Base-by-base conservation (phyloP, 352 stramenopile genomes). In the Pythium phragmitis region DNA sequence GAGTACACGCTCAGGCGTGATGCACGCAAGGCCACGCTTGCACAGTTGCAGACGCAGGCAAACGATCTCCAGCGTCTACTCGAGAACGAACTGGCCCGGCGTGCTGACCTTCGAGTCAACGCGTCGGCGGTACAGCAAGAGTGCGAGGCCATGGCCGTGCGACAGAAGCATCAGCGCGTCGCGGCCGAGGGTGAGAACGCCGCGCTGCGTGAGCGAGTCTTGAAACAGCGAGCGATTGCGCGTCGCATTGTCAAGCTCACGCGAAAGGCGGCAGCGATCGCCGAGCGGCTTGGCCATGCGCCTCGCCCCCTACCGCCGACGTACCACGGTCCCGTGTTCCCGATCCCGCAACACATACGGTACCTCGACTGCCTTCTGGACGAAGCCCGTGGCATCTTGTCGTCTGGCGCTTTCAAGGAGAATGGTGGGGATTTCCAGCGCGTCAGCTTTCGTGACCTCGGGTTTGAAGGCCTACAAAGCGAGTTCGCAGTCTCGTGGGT, bases 81-180 rank as follows among this genome's bases (percentile, higher is more conserved):
- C 6, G 41, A 19, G 1, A 11, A 34, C 14, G 58, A 53, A 41
- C 16, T 49, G 14, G 34, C 46, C 0, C 46, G 39, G 7, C 7
- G 53, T 16, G 43, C 33, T 8, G 1, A 33, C 3, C 30, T 28
- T 3, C 7, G 4, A 14, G 23, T 17, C 16, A 4, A 9, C 19
- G 5, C n/a, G 13, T 47, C n/a, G 11, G 45, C 4, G 19, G 16
- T 7, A 37, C 28, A 33, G 39, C 58, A 30, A 19, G 60, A 67
- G 8, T 67, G 60, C 41, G 34, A 61, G 42, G 37, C 21, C 42
- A 67, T 67, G 12, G 23, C 36, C 0, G 2, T n/a, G 1, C 34
- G 45, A 42, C 55, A 61, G 28, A 61, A 61, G 43, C 55, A 30
- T 16, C 55, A 61, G 55, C 55, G 55, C 13, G 26, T 54, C 12